Base-by-base conservation (phyloP, 768 basidiomycete genomes). In the Leucosporidium yakuticum region DNA sequence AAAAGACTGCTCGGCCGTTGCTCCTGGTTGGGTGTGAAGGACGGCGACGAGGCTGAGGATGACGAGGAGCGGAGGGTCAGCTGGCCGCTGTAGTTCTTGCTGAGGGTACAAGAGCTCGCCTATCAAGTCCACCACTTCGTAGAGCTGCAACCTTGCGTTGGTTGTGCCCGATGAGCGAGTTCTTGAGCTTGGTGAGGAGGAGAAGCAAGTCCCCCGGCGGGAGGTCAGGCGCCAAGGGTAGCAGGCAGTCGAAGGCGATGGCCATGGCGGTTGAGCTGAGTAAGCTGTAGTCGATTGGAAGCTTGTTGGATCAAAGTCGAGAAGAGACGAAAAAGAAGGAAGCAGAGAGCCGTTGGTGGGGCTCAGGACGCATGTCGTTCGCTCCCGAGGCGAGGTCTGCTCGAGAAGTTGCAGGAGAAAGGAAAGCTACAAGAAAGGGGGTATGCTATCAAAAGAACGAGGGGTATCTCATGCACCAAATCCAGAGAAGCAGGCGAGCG, bases 41-140 rank as follows among this genome's bases (percentile, higher is more conserved):
- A 15, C 19, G 20, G 68, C 60, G 29, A 65, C 60, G 2, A 56
- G 60, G 39, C 60, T 44, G 21, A 64, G 49, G 47, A 63, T 68
- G 55, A n/a, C 21, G 6, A 36, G 6, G 8, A 8, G 25, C 8
- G 4, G n/a, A 2, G 6, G 29, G 23, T 7, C 8, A 12, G 27
- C 57, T n/a, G 12, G 20, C 4, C 12, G 2, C 23, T n/a, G n/a
- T 23, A 12, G 27, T n/a, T n/a, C n/a, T n/a, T 4, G 19, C 39
- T 51, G 14, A 2, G n/a, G 19, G 9, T 36, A 59, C n/a, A n/a
- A n/a, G n/a, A n/a, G n/a, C n/a, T n/a, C n/a, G n/a, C 57, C 57
- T 59, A 4, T 17, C 12, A n/a, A 44, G n/a, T 7, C 36, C 36
- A 12, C 57, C 57, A 36, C 31, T 9, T 59, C 57, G n/a, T 8